These are phyloP conservation scores for Penicillium brevicompactum DNA, from an alignment of 2,329 filamentous ascomycete genomes.

Conservation along the genomic window DNA sequence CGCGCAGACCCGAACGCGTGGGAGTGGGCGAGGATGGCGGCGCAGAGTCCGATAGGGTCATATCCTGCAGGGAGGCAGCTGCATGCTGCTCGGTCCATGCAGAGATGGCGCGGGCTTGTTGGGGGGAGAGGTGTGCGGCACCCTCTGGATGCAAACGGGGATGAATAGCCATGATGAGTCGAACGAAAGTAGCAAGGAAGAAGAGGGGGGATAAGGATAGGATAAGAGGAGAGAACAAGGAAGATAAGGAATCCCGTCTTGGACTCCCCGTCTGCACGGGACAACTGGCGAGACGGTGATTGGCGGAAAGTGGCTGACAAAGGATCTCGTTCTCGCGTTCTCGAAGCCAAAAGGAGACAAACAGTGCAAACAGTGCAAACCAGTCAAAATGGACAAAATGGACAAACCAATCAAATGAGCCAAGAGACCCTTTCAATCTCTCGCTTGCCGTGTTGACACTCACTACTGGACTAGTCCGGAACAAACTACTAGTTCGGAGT, in stretches of 20 bases:
- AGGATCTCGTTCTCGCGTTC: too few relatives aligned
- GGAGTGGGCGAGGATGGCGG: slow-evolving; percentile 57
- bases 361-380: too few relatives aligned
- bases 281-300: slow-evolving; percentile 15
- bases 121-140: slow-evolving; percentile 33
- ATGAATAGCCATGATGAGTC: slow-evolving; percentile 46
- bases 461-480: neutral
- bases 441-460: neutral
- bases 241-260: slow-evolving; percentile 15
- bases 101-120: slow-evolving; percentile 61
- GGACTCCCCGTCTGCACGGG: slow-evolving; percentile 20
- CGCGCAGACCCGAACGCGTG: slow-evolving; percentile 48
- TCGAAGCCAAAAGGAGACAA: neutral
- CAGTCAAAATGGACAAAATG: too few relatives aligned
- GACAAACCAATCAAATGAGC: neutral
- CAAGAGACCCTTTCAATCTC: neutral
- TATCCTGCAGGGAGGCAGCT: slow-evolving; percentile 38
- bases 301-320: slow-evolving; percentile 16
- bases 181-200: neutral
- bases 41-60: slow-evolving; percentile 35
- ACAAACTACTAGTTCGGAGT: neutral
- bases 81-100: slow-evolving; percentile 61
- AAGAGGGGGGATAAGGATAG: slow-evolving; percentile 5
- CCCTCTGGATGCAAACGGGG: slow-evolving; percentile 34
- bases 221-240: slow-evolving; percentile 10